A percentile compares a stretch with the other conserved stretches of the same genome.
phyloP scores from a whole-genome alignment of 2,329 filamentous ascomycete genomes.

The Trematosphaeria pertusa region DNA sequence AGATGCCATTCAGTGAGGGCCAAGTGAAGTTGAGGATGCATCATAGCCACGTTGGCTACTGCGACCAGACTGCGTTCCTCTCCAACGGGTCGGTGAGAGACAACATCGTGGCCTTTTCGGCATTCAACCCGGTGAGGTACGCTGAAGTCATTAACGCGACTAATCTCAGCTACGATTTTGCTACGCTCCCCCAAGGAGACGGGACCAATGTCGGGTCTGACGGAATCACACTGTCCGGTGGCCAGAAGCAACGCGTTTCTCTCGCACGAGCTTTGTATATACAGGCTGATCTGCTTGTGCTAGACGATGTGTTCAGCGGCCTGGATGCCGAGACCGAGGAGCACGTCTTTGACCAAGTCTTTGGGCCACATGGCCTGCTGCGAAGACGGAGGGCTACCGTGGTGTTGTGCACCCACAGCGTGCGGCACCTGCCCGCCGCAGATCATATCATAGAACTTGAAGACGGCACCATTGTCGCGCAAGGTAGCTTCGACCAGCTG shows the following conservation, averaged over 20 bases:
- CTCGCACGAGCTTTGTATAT: conserved; percentile 59
- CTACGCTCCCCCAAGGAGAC: conserved; percentile 19
- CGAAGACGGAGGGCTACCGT: conserved; percentile 34
- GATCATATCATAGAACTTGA: conserved; percentile 17
- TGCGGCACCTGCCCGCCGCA: conserved; percentile 15
- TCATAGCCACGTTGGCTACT: conserved; percentile 41
- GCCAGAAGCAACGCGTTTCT: conserved; percentile 57
- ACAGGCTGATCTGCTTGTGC: conserved; percentile 49
- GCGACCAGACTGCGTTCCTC: conserved; percentile 46
- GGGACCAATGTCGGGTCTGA: conserved; percentile 55
- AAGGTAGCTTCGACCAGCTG: conserved; percentile 46
- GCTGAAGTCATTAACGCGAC: conserved; percentile 18
- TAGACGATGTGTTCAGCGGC: conserved; percentile 59
- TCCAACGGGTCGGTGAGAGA: conserved; percentile 18
- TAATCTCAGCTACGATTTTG: conserved; percentile 11
- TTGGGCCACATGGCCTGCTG: conserved; percentile 52
- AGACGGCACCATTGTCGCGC: conserved; percentile 17
- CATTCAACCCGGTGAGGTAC: conserved; percentile 17
- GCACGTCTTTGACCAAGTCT: conserved; percentile 52
- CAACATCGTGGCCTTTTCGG: conserved; percentile 16
- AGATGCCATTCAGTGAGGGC: conserved; percentile 38
- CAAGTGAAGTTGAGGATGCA: conserved; percentile 13
- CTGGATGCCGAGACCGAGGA: conserved; percentile 56
- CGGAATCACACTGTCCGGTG: conserved; percentile 57
- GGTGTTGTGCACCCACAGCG: conserved; percentile 21